Percentiles rank a stretch among this genome's conserved stretches.
These are phyloP conservation scores for Candida vaughaniae DNA, from an alignment of 805 yeast genomes.

Conservation along the genomic window DNA sequence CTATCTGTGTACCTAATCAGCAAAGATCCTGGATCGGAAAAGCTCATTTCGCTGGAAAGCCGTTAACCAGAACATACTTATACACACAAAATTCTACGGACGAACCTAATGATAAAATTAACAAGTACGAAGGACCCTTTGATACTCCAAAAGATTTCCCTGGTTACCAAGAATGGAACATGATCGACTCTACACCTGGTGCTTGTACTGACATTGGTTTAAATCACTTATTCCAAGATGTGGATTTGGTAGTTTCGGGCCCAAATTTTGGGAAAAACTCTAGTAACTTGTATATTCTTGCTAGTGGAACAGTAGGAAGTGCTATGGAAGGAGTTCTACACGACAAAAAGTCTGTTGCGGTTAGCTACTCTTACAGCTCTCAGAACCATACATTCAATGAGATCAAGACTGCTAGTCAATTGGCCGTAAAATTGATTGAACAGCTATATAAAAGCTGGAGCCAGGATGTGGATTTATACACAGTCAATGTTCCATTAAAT, in stretches of 20 bases:
- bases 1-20: conserved; percentile 83
- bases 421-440: conserved; percentile 62
- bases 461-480: conserved; percentile 61
- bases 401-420: conserved; percentile 62
- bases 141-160: conserved; percentile 42
- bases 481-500: conserved; percentile 82
- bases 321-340: conserved; percentile 89
- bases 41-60: conserved; percentile 86
- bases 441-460: conserved; percentile 48
- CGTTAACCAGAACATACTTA: conserved; percentile 59
- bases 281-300: conserved; percentile 79
- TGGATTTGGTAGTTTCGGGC: conserved; percentile 86
- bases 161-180: conserved; percentile 74
- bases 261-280: conserved; percentile 96
- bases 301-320: conserved; percentile 96
- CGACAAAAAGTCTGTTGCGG: conserved; percentile 70
- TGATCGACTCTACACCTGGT: conserved; percentile 94
- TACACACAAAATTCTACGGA: conserved; percentile 52
- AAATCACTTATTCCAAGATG: conserved; percentile 55
- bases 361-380: conserved; percentile 78
- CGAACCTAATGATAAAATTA: conserved; percentile 39
- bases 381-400: conserved; percentile 48
- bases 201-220: conserved; percentile 90
- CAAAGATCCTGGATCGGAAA: conserved; percentile 96
- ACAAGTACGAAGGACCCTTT: conserved; percentile 67